Evolutionary conservation across 345 rosid species (phyloP).

Genomic region (Moricandia arvensis): DNA sequence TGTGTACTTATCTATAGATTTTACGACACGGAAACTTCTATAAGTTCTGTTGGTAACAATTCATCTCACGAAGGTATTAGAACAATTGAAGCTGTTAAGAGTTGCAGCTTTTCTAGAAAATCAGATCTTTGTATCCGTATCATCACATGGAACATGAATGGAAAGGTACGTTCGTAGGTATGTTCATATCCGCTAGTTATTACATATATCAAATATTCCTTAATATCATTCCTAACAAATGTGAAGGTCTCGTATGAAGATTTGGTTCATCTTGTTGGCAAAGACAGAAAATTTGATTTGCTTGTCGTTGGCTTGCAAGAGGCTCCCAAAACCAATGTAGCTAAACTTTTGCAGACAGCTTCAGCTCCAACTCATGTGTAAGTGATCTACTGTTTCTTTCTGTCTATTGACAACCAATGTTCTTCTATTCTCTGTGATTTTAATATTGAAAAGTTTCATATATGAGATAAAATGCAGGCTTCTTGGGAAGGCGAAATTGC

Average conservation of each 20-base stretch:
- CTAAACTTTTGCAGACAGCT: constrained; percentile 28
- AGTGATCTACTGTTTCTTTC: neutral
- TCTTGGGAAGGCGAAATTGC: constrained; percentile 32
- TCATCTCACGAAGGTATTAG: constrained; percentile 49
- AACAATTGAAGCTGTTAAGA: constrained; percentile 39
- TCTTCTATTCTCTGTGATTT: neutral
- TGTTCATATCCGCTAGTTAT: neutral
- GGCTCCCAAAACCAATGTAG: constrained; percentile 31
- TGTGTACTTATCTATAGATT: constrained; percentile 21
- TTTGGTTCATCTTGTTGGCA: constrained; percentile 31
- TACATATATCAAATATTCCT: neutral
- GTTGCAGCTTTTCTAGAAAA: constrained; percentile 49
- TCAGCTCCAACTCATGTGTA: constrained; percentile 36
- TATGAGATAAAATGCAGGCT: constrained; percentile 24
- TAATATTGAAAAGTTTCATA: constrained; percentile 9
- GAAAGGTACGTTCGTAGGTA: constrained; percentile 43
- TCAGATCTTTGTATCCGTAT: constrained; percentile 62
- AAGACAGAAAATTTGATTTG: constrained; percentile 34
- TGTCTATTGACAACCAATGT: neutral
- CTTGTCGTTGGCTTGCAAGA: constrained; percentile 38
- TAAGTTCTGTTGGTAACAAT: constrained; percentile 15
- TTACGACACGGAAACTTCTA: constrained; percentile 26
- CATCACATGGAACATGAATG: constrained; percentile 85
- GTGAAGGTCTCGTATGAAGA: constrained; percentile 39
- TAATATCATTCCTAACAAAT: neutral